phyloP scores from a whole-genome alignment of 495 filamentous ascomycete genomes.

The Hypoxylon lenormandii region DNA sequence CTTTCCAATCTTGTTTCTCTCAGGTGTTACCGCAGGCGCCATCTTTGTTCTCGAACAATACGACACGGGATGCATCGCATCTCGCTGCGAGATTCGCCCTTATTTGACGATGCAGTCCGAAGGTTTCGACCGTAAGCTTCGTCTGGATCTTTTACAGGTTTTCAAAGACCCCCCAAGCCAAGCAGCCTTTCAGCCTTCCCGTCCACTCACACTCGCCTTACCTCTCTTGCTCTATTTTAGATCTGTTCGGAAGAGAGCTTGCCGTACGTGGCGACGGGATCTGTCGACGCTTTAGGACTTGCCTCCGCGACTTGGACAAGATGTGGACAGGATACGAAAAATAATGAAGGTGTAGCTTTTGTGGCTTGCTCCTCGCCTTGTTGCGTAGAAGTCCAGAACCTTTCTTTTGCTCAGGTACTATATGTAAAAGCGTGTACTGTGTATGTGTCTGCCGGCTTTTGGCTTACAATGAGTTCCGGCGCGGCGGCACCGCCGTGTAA shows the following conservation, averaged over 20 bases:
- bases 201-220: constrained; percentile 4
- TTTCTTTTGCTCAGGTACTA: neutral
- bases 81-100: constrained; percentile 1
- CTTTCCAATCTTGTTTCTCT: constrained; percentile 27
- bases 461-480: constrained; percentile 38
- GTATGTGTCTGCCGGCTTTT: constrained; percentile 29
- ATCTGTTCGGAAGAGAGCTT: constrained; percentile 25
- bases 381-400: constrained; percentile 10
- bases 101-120: constrained; percentile 8
- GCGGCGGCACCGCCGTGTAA: constrained; percentile 32
- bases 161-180: constrained; percentile 16
- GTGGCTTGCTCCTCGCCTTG: constrained; percentile 22
- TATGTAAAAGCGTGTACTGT: constrained; percentile 11
- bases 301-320: constrained; percentile 25
- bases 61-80: constrained; percentile 8
- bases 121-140: constrained; percentile 5
- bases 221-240: constrained; percentile 1
- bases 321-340: constrained; percentile 1
- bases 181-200: constrained; percentile 11
- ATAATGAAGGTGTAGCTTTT: constrained; percentile 8
- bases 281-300: constrained; percentile 17
- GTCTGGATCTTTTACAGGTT: constrained; percentile 1
- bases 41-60: constrained; percentile 41
- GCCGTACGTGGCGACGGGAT: constrained; percentile 24
- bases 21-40: constrained; percentile 38